Evolutionary conservation across 306 rosid species (phyloP).

Genomic region (Sicyos baderoa): DNA sequence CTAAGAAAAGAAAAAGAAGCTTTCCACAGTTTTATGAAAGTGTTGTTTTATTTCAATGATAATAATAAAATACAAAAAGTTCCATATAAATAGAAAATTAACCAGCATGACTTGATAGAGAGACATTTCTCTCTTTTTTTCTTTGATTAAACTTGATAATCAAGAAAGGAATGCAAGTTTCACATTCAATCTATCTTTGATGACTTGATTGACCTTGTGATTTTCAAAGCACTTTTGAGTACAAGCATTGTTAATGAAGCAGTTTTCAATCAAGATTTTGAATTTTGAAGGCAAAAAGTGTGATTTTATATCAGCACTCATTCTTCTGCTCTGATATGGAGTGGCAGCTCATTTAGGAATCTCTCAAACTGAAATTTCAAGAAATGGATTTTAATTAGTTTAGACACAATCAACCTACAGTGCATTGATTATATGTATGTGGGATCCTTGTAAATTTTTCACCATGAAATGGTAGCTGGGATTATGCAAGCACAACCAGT

Average conservation of each 20-base stretch:
- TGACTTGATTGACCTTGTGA: constrained; percentile 1
- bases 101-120: neutral
- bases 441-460: neutral
- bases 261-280: constrained; percentile 11
- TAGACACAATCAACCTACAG: neutral
- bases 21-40: neutral
- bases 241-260: neutral
- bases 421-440: neutral
- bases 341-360: neutral
- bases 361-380: neutral
- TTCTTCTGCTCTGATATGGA: neutral
- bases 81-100: neutral
- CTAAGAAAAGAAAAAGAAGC: neutral
- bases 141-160: neutral
- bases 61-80: neutral
- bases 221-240: constrained; percentile 5
- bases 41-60: neutral
- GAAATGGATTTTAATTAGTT: constrained; percentile 4
- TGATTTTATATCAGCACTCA: neutral
- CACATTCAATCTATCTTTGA: neutral
- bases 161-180: constrained; percentile 11
- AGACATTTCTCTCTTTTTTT: neutral
- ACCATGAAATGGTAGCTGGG: neutral
- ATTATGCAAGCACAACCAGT: neutral
- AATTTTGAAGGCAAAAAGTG: neutral